Evolutionary conservation across 2,329 filamentous ascomycete genomes (phyloP).

Genomic region (Xylariaceae sp.): DNA sequence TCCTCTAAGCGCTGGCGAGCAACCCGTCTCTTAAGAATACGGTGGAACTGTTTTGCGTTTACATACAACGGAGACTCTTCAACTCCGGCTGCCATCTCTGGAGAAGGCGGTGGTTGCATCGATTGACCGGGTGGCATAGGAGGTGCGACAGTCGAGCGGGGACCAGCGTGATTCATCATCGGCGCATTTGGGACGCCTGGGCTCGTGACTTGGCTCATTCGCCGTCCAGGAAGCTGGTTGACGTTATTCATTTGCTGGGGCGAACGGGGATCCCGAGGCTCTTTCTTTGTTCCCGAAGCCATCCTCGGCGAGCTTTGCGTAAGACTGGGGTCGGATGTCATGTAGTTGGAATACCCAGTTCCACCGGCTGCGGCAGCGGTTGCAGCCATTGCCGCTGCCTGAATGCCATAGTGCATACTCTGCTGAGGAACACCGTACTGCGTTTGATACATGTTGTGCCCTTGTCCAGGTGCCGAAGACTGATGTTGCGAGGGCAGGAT

Average conservation of each 20-base stretch:
- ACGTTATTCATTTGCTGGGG: conserved; percentile 73
- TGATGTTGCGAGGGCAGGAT: conserved; percentile 81
- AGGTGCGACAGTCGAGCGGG: conserved; percentile 57
- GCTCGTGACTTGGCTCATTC: conserved; percentile 79
- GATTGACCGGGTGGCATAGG: conserved; percentile 68
- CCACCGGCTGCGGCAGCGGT: conserved; percentile 91
- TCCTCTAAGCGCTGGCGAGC: conserved; percentile 94
- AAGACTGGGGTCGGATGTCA: conserved; percentile 72
- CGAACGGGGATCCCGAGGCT: conserved; percentile 75
- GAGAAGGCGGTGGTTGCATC: conserved; percentile 74
- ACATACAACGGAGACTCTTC: conserved; percentile 97
- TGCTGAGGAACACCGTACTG: conserved; percentile 75
- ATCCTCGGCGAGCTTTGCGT: conserved; percentile 79
- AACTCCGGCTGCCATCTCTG: conserved; percentile 74
- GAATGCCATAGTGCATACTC: conserved; percentile 83
- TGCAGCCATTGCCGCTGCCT: conserved; percentile 89
- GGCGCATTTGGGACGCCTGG: conserved; percentile 76
- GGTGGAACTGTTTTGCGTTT: conserved; percentile 98
- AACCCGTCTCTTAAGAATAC: conserved; percentile 91
- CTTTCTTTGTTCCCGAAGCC: conserved; percentile 70
- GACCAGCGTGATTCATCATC: conserved; percentile 72
- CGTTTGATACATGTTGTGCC: conserved; percentile 81
- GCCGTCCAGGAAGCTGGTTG: conserved; percentile 64
- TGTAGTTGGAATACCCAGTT: conserved; percentile 67
- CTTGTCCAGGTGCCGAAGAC: conserved; percentile 66